Evolutionary conservation across 371 early-diverging fungal genomes (phyloP), one percentile per base, ranked within the genome.

Genomic region (Rhizomucor pusillus): DNA sequence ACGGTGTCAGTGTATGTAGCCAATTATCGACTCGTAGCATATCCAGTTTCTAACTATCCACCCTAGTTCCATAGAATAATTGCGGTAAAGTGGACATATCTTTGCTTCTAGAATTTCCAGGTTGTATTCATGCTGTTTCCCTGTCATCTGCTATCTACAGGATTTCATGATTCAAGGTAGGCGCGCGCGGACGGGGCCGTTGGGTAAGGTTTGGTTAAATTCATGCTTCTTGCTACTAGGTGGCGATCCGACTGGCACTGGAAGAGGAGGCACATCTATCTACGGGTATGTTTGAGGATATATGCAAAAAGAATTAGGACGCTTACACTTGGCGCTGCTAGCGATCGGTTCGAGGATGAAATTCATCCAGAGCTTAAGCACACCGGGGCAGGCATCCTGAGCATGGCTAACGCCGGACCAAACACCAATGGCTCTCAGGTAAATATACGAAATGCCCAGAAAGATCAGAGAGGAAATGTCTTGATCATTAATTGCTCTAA

Each of bases 381-480:
- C 60, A 81, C 87, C n/a, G 87, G 85, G 40, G 85, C 85, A 52
- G 91, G 91, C 24, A 84, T 89, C 56, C 62, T 87, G 12, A 84
- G 84, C 61, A 94, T 94, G 94, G 94, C 94, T 19, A 94, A 94
- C 68, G 56, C 85, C 40, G 94, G 94, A 7, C 84, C 84, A 43
- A 84, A 92, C 58, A 89, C 92, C 5, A 93, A 93, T 61, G 90
- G 91, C 43, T 88, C 92, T 65, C 87, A 86, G 64, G 85, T 80
- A 71, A 5, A 7, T 5, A 7, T 5, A 29, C 5, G 29, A 29
- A 29, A 29, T n/a, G n/a, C n/a, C n/a, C n/a, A n/a, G n/a, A n/a
- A n/a, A n/a, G n/a, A n/a, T n/a, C n/a, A n/a, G n/a, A 61, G 60
- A 14, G 7, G n/a, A 14, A 45, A 16, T 5, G 44, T 36, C 13